Conservation (phyloP, 805 yeast species). For the Hanseniaspora thailandica region DNA sequence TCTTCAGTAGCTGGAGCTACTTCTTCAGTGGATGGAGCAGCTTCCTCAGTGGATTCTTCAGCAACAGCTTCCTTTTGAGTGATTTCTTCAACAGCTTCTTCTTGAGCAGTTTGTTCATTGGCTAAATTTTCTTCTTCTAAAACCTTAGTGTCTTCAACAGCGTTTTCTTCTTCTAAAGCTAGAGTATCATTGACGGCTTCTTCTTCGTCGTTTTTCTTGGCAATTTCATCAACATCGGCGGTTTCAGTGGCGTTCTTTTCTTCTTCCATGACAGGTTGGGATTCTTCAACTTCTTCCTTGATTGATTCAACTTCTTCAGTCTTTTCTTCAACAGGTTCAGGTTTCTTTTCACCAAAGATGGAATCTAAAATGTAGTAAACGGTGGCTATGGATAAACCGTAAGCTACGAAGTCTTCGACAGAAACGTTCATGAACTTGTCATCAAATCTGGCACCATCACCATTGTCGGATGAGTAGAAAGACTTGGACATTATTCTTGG, state of each 20-base stretch:
- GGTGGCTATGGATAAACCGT: conserved; percentile 4
- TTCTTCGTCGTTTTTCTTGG: conserved; percentile 12
- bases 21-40: background rate
- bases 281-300: background rate
- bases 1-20: conserved; percentile 34
- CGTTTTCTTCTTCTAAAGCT: conserved; percentile 14
- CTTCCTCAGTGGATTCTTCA: background rate
- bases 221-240: conserved; percentile 9
- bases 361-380: background rate
- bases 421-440: conserved; percentile 1
- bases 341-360: background rate
- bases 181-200: conserved; percentile 17
- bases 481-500: background rate
- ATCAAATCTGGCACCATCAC: background rate
- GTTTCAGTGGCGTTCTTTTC: conserved; percentile 18
- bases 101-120: background rate
- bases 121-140: conserved; percentile 1
- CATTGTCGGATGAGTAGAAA: background rate
- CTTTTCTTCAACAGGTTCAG: background rate
- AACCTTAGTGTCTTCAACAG: background rate
- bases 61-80: background rate
- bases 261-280: conserved; percentile 6
- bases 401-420: background rate
- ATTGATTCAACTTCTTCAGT: background rate
- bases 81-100: background rate